Base-by-base conservation (phyloP, 164 flowering plant genomes). In the Umbellularia californica region DNA sequence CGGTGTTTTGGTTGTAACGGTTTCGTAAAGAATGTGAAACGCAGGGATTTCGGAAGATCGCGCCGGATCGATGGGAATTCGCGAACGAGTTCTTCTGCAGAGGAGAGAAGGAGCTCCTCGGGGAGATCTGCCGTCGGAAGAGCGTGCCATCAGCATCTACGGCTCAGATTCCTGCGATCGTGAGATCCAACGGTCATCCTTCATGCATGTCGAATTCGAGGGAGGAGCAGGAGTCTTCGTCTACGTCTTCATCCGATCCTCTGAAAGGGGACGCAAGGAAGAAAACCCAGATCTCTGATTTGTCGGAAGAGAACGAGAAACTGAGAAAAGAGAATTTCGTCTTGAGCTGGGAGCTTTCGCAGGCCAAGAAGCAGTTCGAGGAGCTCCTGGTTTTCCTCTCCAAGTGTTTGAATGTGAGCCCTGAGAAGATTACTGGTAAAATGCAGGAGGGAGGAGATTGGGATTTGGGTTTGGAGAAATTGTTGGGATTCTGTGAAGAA, bases 11-110 rank as follows among this genome's bases (percentile, higher is more conserved):
- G n/a, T 55, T 15, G n/a, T 15, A 55, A 55, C n/a, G 60, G 60
- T 15, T 55, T 15, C 7, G 60, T 55, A 3, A 55, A 5, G 20
- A 14, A 55, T 14, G 60, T 55, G 60, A 14, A 55, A 55, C 20
- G 72, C 67, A 88, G 92, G 95, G 95, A 50, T 89, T 90, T 68
- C 80, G 91, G 50, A 90, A 90, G 69, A 85, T 85, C 5, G 96
- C 88, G 24, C 93, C 97, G 52, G 97, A 93, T 75, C 85, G 95
- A 52, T 93, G 97, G 97, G 97, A 93, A 71, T 93, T 93, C 76
- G 94, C 92, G 11, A 88, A 93, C 69, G 97, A 91, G 9, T 86
- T 79, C 75, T 93, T 93, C 78, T 80, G 78, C 27, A 74, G 84
- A 76, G 96, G 94, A 19, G 86, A 91, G 74, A 91, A 87, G 78